phyloP scores from a whole-genome alignment of 2,329 filamentous ascomycete species.

The Cryphonectria carpinicola region DNA sequence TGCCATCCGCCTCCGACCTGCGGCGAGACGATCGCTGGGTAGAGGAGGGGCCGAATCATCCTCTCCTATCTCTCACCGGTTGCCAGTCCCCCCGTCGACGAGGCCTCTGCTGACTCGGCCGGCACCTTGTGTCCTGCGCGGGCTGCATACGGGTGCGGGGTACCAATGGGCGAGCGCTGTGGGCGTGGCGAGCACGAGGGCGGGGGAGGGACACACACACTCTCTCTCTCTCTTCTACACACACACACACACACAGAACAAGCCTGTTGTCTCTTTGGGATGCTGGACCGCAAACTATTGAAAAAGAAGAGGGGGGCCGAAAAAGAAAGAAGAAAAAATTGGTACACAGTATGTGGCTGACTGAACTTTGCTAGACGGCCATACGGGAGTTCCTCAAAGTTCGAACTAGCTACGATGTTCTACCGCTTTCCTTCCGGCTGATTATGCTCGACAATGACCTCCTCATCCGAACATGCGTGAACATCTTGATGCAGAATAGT shows the following conservation, averaged over 20 bases:
- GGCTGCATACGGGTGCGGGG: constrained; percentile 27
- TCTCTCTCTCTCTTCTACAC: too few species aligned
- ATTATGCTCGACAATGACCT: constrained; percentile 95
- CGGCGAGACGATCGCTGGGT: background rate
- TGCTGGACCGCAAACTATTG: background rate
- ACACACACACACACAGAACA: too few species aligned
- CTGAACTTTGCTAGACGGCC: constrained; percentile 64
- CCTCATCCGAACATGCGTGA: constrained; percentile 94
- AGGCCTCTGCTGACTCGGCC: constrained; percentile 21
- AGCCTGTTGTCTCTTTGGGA: constrained; percentile 9
- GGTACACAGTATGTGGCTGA: constrained; percentile 18
- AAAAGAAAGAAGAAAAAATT: background rate
- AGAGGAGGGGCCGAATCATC: background rate
- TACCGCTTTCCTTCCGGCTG: constrained; percentile 92
- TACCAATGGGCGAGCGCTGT: constrained; percentile 21
- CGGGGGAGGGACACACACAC: background rate
- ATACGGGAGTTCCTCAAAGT: constrained; percentile 96
- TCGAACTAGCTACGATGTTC: constrained; percentile 95
- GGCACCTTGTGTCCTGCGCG: constrained; percentile 19
- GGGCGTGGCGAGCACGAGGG: constrained; percentile 13
- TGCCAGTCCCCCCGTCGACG: constrained; percentile 26
- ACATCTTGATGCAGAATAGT: constrained; percentile 96
- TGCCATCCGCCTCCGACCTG: constrained; percentile 13
- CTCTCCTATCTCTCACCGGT: constrained; percentile 16
- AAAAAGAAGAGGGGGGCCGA: background rate